A percentile compares a stretch with the other conserved stretches of the same genome.
Evolutionary conservation across 768 basidiomycete species (phyloP).

Genomic region (Termitomyces sp.): DNA sequence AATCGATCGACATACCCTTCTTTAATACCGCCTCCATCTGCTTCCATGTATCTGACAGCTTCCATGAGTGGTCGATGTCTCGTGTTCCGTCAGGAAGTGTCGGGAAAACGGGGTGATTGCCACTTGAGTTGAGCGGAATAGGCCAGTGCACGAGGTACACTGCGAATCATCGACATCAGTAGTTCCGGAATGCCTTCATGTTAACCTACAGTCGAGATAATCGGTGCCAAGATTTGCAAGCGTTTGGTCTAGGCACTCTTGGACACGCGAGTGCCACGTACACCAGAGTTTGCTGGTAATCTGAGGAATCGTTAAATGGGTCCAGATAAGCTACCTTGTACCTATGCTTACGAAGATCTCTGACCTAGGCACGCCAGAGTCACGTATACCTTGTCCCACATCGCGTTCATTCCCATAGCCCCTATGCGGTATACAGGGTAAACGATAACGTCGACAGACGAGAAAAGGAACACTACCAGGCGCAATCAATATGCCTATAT

Average conservation of each 20-base stretch:
- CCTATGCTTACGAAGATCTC: conserved; percentile 42
- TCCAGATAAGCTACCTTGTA: not conserved
- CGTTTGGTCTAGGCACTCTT: conserved; percentile 68
- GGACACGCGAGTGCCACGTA: conserved; percentile 65
- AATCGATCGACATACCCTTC: conserved; percentile 37
- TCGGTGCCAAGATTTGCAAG: conserved; percentile 75
- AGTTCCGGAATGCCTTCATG: conserved; percentile 3
- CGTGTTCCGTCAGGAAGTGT: conserved; percentile 56
- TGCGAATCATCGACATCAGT: conserved; percentile 14
- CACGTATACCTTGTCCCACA: conserved; percentile 76
- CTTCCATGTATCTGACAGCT: conserved; percentile 72
- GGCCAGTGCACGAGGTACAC: conserved; percentile 82
- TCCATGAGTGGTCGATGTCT: conserved; percentile 63
- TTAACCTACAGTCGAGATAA: conserved; percentile 66
- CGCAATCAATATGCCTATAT: conserved; percentile 75
- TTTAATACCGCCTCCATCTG: conserved; percentile 72
- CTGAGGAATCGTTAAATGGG: conserved; percentile 23
- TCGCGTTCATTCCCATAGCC: conserved; percentile 73
- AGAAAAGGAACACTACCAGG: conserved; percentile 26
- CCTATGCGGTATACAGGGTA: conserved; percentile 26
- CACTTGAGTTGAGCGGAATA: conserved; percentile 62
- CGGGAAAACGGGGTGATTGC: conserved; percentile 56
- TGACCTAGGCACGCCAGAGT: conserved; percentile 68
- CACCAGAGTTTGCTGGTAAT: conserved; percentile 70
- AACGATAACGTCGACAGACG: too few species aligned